Conservation (phyloP, 2,329 filamentous ascomycete genomes). For the Aureobasidium sp. region DNA sequence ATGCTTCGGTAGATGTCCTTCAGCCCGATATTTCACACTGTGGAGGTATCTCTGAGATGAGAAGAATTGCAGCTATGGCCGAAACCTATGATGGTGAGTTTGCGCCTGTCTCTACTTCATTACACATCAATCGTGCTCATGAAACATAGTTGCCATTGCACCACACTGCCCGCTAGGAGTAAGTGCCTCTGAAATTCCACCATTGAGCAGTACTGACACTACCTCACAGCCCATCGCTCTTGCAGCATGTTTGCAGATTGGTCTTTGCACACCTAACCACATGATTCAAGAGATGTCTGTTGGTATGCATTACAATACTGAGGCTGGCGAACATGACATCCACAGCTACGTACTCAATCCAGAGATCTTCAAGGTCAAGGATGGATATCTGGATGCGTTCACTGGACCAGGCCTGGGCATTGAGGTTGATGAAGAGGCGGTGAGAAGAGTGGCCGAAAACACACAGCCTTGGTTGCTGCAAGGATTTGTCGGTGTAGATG, state of each 20-base stretch:
- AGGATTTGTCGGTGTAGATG: constrained; percentile 59
- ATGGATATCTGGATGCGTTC: constrained; percentile 20
- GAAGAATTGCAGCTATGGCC: constrained; percentile 59
- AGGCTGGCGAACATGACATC: constrained; percentile 54
- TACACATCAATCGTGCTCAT: neutral
- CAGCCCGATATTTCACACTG: constrained; percentile 66
- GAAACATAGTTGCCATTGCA: constrained; percentile 46
- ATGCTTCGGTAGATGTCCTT: constrained; percentile 59
- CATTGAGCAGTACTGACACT: neutral
- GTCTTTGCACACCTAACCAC: constrained; percentile 54
- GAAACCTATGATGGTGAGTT: constrained; percentile 20
- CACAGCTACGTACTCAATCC: constrained; percentile 22
- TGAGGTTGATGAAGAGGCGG: constrained; percentile 53
- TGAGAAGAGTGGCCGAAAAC: constrained; percentile 51
- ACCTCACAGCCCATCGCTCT: constrained; percentile 52
- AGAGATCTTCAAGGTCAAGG: constrained; percentile 21
- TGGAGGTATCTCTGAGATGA: constrained; percentile 64
- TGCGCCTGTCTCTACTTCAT: neutral
- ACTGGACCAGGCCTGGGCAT: constrained; percentile 22
- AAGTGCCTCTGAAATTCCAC: neutral
- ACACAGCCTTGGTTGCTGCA: constrained; percentile 58
- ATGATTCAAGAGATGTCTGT: constrained; percentile 71
- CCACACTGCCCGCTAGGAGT: constrained; percentile 63
- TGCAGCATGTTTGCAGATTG: constrained; percentile 63
- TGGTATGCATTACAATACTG: constrained; percentile 68